Conservation (phyloP, 352 stramenopile genomes). For the Phytopythium kandeliae region DNA sequence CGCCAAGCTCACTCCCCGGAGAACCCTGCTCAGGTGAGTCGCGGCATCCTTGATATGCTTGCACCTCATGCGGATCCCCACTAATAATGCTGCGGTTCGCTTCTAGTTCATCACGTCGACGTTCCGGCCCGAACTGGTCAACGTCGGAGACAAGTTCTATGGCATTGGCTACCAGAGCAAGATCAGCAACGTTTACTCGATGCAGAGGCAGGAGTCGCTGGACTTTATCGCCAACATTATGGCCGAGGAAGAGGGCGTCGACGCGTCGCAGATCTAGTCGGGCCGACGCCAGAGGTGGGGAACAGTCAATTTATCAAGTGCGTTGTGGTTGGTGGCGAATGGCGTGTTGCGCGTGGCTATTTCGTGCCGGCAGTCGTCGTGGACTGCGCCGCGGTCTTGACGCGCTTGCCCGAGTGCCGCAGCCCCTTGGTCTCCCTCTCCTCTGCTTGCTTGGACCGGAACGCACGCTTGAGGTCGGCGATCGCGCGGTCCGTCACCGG, state of each 20-base stretch:
- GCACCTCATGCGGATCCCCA: neutral
- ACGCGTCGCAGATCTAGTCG: conserved; percentile 8
- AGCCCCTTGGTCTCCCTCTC: conserved; percentile 64
- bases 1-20: conserved; percentile 93
- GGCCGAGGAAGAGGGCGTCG: conserved; percentile 80
- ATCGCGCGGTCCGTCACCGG: conserved; percentile 54
- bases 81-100: neutral
- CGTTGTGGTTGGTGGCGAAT: conserved; percentile 5
- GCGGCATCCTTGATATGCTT: neutral
- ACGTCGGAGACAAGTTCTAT: conserved; percentile 96
- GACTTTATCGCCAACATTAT: conserved; percentile 95
- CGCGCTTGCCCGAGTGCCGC: conserved; percentile 66
- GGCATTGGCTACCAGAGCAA: conserved; percentile 99
- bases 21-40: conserved; percentile 91
- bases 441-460: conserved; percentile 74
- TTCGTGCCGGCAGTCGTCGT: neutral
- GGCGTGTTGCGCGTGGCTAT: conserved; percentile 4
- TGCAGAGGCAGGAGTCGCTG: conserved; percentile 96
- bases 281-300: neutral
- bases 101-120: conserved; percentile 97
- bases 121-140: conserved; percentile 99
- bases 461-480: conserved; percentile 44
- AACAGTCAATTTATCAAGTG: neutral
- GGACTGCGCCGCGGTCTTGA: conserved; percentile 28
- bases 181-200: conserved; percentile 91